These are phyloP conservation scores for Castanopsis chinensis DNA, from an alignment of 306 rosid species.

Conservation along the genomic window DNA sequence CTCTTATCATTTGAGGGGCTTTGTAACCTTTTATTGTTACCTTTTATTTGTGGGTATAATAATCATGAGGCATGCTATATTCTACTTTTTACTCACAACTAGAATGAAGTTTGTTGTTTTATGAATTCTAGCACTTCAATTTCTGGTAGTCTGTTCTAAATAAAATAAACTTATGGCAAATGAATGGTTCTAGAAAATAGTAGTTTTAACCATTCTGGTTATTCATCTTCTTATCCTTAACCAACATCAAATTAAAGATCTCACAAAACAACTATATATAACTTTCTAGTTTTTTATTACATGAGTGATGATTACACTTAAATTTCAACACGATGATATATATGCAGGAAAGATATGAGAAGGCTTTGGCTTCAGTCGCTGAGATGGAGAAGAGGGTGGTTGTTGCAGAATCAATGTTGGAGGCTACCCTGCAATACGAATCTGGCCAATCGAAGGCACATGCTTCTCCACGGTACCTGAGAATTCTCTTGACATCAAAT, in stretches of 20 bases:
- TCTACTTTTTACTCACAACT: neutral
- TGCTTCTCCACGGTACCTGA: conserved; percentile 70
- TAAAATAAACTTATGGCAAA: too few species aligned
- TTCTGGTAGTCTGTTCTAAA: neutral
- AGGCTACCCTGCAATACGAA: conserved; percentile 93
- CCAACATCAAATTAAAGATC: conserved; percentile 22
- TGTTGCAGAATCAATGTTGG: conserved; percentile 89
- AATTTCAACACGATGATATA: conserved; percentile 26
- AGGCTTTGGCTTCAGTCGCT: conserved; percentile 58
- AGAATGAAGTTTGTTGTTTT: neutral
- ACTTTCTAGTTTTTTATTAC: neutral
- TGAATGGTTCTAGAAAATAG: too few species aligned
- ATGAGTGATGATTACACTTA: conserved; percentile 33
- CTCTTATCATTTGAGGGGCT: neutral
- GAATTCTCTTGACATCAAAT: conserved; percentile 7
- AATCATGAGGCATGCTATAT: neutral
- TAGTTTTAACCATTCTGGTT: neutral
- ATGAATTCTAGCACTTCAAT: neutral
- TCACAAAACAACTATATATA: conserved; percentile 1
- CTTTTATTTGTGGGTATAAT: neutral
- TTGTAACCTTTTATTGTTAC: neutral
- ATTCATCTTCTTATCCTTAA: neutral
- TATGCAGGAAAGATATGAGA: conserved; percentile 89
- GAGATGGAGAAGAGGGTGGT: conserved; percentile 82
- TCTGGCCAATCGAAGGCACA: conserved; percentile 86